Percentiles rank a stretch among this genome's conserved stretches.
phyloP scores from a whole-genome alignment of 2,329 filamentous ascomycete species.

The Aureobasidium sp. region DNA sequence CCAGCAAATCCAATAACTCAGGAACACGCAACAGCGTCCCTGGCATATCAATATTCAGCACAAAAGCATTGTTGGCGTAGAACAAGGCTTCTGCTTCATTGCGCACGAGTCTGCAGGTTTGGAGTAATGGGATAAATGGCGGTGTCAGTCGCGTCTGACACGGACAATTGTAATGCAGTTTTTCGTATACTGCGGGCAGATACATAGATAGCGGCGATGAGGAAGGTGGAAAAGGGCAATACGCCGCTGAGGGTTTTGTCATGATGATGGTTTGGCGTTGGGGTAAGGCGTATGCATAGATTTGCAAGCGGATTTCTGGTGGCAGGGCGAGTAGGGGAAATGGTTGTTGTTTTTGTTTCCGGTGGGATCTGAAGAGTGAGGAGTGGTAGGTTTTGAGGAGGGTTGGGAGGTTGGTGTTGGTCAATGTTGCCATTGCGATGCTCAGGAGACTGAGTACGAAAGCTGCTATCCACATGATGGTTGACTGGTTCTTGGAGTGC shows the following conservation, averaged over 20 bases:
- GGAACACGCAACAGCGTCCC: not conserved
- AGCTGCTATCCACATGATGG: not conserved
- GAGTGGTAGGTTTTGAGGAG: not conserved
- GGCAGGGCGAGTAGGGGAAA: not conserved
- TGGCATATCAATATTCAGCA: not conserved
- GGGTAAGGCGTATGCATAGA: not conserved
- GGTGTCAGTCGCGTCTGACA: not conserved
- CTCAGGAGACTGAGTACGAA: not conserved
- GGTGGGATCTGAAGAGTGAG: not conserved
- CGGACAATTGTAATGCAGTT: not conserved
- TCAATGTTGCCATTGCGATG: not conserved
- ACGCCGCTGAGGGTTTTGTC: not conserved
- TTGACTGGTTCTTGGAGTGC: not conserved
- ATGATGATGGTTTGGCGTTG: not conserved
- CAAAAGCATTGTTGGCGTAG: not conserved
- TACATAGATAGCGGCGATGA: not conserved
- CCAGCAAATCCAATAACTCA: not conserved
- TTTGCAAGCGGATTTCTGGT: not conserved
- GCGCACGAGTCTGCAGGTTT: not conserved
- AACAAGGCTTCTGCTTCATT: not conserved
- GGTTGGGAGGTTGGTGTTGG: not conserved
- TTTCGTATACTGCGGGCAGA: not conserved
- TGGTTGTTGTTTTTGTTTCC: not conserved
- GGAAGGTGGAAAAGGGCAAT: not conserved
- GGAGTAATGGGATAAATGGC: not conserved